Conservation (phyloP, 768 basidiomycete genomes). For the Trametes sanguinea region DNA sequence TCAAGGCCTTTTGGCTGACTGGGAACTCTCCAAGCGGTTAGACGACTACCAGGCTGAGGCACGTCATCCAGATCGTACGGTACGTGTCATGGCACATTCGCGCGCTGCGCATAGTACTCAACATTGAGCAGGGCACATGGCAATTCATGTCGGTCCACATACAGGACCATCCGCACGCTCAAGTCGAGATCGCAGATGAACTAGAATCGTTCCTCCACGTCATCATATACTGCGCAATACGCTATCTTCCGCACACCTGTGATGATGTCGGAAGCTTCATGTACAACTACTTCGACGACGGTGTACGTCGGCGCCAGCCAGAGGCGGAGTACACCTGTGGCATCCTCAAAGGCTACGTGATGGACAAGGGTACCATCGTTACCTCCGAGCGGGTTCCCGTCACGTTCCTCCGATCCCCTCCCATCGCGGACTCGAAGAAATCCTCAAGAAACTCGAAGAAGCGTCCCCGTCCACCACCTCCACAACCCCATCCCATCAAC, state of each 20-base stretch:
- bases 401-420: background rate
- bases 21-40: constrained; percentile 6
- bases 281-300: constrained; percentile 1
- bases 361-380: background rate
- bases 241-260: constrained; percentile 6
- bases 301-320: background rate
- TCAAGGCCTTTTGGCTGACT: constrained; percentile 1
- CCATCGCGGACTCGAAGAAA: background rate
- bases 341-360: background rate
- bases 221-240: constrained; percentile 6
- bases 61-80: constrained; percentile 6
- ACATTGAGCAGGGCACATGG: constrained; percentile 23
- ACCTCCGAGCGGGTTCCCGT: background rate
- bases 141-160: constrained; percentile 22
- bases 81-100: background rate
- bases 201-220: constrained; percentile 21
- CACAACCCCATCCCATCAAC: background rate
- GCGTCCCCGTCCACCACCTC: background rate
- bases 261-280: background rate
- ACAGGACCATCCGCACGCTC: background rate
- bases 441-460: background rate
- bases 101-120: background rate
- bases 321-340: background rate
- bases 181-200: too few relatives aligned
- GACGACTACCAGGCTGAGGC: background rate